phyloP scores from a whole-genome alignment of 805 yeast genomes.

The Nakazawaea wyomingensis region DNA sequence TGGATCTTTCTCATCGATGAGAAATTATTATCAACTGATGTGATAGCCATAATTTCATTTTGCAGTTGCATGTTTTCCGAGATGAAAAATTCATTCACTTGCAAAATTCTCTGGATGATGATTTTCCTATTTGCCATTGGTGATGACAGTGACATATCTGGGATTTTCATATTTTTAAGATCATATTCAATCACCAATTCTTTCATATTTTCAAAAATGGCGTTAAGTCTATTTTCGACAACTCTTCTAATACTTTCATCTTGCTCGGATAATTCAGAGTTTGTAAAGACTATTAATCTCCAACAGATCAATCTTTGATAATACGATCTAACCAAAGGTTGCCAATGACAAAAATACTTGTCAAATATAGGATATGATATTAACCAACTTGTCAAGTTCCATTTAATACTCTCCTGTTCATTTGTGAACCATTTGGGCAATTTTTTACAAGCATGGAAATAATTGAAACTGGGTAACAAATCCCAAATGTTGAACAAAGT shows the following conservation, averaged over 20 bases:
- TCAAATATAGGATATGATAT: constrained; percentile 47
- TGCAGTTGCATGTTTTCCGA: constrained; percentile 11
- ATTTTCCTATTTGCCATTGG: constrained; percentile 47
- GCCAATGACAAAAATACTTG: constrained; percentile 69
- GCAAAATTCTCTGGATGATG: constrained; percentile 32
- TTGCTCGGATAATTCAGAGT: constrained; percentile 5
- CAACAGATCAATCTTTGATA: constrained; percentile 65
- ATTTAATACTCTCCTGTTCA: constrained; percentile 36
- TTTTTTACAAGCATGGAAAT: constrained; percentile 6
- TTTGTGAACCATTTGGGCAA: constrained; percentile 34
- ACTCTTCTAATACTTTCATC: constrained; percentile 11
- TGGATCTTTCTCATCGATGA: constrained; percentile 45
- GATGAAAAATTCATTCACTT: constrained; percentile 18
- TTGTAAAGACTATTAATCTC: constrained; percentile 42
- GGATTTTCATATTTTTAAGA: not conserved
- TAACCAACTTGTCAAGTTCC: constrained; percentile 50
- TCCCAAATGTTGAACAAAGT: constrained; percentile 74
- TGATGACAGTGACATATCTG: constrained; percentile 19
- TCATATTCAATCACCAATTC: constrained; percentile 1
- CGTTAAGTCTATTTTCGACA: constrained; percentile 28
- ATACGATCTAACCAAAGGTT: constrained; percentile 67
- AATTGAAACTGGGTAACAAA: constrained; percentile 37
- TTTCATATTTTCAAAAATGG: constrained; percentile 21
- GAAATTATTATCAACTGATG: constrained; percentile 21
- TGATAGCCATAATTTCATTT: constrained; percentile 5